Conservation (phyloP, 208 protist species). For the Trypanosoma grayi region DNA sequence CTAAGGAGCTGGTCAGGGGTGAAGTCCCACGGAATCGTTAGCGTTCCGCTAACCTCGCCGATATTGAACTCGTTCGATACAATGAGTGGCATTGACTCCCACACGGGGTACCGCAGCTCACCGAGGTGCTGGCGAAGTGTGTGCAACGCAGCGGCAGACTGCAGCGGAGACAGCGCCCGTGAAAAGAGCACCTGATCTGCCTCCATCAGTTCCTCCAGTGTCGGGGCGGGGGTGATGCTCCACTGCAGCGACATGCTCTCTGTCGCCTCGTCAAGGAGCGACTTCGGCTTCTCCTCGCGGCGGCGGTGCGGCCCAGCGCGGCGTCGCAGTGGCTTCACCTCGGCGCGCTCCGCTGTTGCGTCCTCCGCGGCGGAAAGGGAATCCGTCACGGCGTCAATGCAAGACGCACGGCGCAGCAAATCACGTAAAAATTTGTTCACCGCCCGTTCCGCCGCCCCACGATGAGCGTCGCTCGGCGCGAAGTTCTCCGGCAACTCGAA, state of each 20-base stretch:
- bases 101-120: conserved; percentile 83
- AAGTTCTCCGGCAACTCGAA: conserved; percentile 84
- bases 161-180: conserved; percentile 71
- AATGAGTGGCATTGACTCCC: conserved; percentile 88
- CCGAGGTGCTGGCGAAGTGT: conserved; percentile 79
- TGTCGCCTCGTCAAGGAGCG: conserved; percentile 85
- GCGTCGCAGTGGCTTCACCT: conserved; percentile 77
- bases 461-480: conserved; percentile 67
- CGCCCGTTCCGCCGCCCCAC: conserved; percentile 72
- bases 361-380: conserved; percentile 80
- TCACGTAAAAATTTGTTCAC: conserved; percentile 91
- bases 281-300: conserved; percentile 30
- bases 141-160: conserved; percentile 82
- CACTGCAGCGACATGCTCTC: conserved; percentile 74
- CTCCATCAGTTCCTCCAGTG: conserved; percentile 89
- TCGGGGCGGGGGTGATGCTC: conserved; percentile 71
- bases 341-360: conserved; percentile 61
- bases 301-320: conserved; percentile 24
- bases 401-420: conserved; percentile 75
- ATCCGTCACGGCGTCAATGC: conserved; percentile 80
- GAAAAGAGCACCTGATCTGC: conserved; percentile 86
- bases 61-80: conserved; percentile 77
- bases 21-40: conserved; percentile 90
- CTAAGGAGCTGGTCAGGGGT: conserved; percentile 70
- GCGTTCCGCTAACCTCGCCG: conserved; percentile 63